phyloP scores from a whole-genome alignment of 441 rosid genomes.

The Erodium texanum region DNA sequence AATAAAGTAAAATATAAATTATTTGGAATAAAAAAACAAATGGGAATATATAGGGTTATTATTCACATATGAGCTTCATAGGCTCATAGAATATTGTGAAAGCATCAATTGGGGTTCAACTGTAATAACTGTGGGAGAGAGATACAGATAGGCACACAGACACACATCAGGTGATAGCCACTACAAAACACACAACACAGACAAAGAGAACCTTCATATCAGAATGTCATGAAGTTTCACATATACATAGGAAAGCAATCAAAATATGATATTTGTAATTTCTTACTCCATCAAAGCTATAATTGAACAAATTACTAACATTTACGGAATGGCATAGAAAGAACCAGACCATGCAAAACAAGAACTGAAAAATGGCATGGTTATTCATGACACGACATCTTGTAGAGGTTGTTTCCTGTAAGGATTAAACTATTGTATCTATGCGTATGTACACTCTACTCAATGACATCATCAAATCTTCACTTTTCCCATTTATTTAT shows the following conservation, averaged over 20 bases:
- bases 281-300: neutral
- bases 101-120: neutral
- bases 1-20: constrained; percentile 7
- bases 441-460: too few relatives aligned
- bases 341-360: neutral
- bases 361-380: neutral
- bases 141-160: neutral
- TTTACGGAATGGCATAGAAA: neutral
- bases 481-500: too few relatives aligned
- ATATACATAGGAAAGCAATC: neutral
- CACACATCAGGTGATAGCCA: neutral
- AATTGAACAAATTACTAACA: neutral
- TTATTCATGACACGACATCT: neutral
- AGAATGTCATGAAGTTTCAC: neutral
- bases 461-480: too few relatives aligned
- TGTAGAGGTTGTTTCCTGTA: too few relatives aligned
- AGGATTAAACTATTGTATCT: too few relatives aligned
- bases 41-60: constrained; percentile 6
- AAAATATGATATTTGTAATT: neutral
- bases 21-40: neutral
- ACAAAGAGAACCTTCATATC: neutral
- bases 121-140: neutral
- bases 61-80: neutral
- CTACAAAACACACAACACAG: neutral
- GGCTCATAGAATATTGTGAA: neutral